These are phyloP conservation scores for Vitis riparia DNA, from an alignment of 164 flowering plant species.

Conservation along the genomic window DNA sequence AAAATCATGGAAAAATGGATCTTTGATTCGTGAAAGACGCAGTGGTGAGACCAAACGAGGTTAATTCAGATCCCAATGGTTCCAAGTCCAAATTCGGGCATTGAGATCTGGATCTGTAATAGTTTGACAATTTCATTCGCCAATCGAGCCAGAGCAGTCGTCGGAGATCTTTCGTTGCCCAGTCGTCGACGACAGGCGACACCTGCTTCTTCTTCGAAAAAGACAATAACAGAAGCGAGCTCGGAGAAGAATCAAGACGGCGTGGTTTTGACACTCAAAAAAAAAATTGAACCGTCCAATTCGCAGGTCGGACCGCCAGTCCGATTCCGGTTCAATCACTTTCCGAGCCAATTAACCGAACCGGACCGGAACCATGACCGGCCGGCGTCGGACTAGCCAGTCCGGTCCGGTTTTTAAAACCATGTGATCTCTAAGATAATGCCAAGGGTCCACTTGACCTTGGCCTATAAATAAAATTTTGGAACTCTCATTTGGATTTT, in stretches of 20 bases:
- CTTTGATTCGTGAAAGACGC: constrained; percentile 3
- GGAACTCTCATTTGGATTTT: too few species aligned
- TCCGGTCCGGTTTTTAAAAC: too few species aligned
- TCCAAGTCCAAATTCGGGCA: background rate
- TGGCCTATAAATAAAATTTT: too few species aligned
- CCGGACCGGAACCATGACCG: too few species aligned
- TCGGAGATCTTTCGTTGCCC: constrained; percentile 43
- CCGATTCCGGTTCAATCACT: too few species aligned
- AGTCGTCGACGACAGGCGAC: constrained; percentile 27
- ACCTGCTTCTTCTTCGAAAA: constrained; percentile 34
- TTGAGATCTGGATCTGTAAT: background rate
- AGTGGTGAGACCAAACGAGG: background rate
- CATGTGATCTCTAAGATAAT: too few species aligned
- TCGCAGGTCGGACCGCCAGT: too few species aligned
- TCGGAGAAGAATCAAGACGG: constrained; percentile 18
- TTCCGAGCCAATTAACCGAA: too few species aligned
- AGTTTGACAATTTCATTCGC: background rate
- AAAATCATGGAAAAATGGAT: constrained; percentile 20
- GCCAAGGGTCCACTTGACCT: too few species aligned
- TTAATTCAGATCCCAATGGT: background rate
- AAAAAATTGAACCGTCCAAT: too few species aligned
- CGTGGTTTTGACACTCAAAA: too few species aligned
- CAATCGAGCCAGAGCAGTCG: constrained; percentile 45
- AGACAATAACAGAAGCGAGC: constrained; percentile 43
- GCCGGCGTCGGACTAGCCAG: rapidly evolving